Base-by-base conservation (phyloP, 2,329 filamentous ascomycete species). In the Claviceps sp. region DNA sequence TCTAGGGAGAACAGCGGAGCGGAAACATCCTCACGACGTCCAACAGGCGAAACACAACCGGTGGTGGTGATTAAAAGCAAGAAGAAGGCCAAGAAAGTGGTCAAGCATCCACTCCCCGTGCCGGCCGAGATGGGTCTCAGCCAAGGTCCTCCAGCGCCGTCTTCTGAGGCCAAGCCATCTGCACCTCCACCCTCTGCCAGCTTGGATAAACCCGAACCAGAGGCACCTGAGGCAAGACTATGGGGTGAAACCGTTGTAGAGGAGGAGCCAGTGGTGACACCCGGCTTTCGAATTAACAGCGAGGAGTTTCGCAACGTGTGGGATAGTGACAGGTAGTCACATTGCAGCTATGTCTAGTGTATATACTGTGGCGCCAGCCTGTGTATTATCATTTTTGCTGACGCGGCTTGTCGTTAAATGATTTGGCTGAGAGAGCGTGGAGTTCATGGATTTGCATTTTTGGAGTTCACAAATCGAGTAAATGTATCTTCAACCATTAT, bases 221-320 rank as follows among this genome's bases (percentile, higher is more conserved):
- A 61, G 18, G 13, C 46, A 47, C 18, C 37, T 24, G 61, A 62
- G 16, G 37, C 56, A 11, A 53, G 41, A 14, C 54, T 53, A 18
- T 51, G 51, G 47, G 55, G 37, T 13, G 38, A 48, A 20, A 26
- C 53, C 55, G 44, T 18, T 57, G 26, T 54, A 60, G 24, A 44
- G 49, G 22, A 50, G 18, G 38, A 50, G 53, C 22, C 47, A 52
- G 42, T 22, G 44, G 4, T 55, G 61, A 20, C 49, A 7, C 47
- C 48, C 14, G 57, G 53, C 40, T 68, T 66, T 48, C 59, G 61
- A 26, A 61, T 67, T n/a, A 66, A 69, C 18, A 63, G 63, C 30
- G 72, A 73, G 3, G 72, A 71, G 52, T 74, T 74, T 54, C 63
- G 64, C 20, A 74, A 75, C 55, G 70, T 73, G n/a, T 75, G 72